Conservation (phyloP, 2,329 filamentous ascomycete species). For the Aspergillus hiratsukae region DNA sequence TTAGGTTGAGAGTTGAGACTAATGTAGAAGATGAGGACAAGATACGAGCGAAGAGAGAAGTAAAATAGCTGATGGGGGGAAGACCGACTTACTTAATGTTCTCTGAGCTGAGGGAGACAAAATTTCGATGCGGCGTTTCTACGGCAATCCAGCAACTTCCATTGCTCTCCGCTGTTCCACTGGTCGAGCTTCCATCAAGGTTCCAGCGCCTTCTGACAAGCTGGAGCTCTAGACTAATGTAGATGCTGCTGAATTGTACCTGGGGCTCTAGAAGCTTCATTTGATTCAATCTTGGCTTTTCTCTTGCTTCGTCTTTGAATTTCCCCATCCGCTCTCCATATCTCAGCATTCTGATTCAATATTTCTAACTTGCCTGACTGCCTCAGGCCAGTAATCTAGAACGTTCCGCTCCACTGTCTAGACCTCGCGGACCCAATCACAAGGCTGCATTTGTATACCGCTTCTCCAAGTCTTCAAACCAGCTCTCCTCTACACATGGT, state of each 20-base stretch:
- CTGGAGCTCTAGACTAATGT: not conserved
- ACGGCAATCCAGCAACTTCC: constrained; percentile 39
- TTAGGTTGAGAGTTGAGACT: not conserved
- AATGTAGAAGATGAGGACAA: constrained; percentile 3
- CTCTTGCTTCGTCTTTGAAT: not conserved
- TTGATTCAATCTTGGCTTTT: not conserved
- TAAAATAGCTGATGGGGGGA: constrained; percentile 9
- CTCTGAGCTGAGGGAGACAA: constrained; percentile 17
- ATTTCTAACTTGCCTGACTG: constrained; percentile 2
- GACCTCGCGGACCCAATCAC: constrained; percentile 12
- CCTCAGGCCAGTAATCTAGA: constrained; percentile 27
- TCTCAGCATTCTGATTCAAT: not conserved
- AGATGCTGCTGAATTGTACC: not conserved
- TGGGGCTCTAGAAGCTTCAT: constrained; percentile 5
- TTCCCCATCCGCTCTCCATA: not conserved
- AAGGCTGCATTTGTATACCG: not conserved
- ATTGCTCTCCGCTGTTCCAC: constrained; percentile 16
- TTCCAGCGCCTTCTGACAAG: constrained; percentile 14
- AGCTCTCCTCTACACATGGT: not conserved
- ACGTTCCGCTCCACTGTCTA: constrained; percentile 26
- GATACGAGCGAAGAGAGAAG: constrained; percentile 15
- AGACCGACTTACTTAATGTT: constrained; percentile 25
- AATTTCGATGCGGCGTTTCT: constrained; percentile 32
- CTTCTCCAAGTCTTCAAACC: not conserved
- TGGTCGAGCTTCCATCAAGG: constrained; percentile 2